Evolutionary conservation across 805 yeast genomes (phyloP), one percentile per base, ranked within the genome.

Genomic region (Kluyveromyces lactis): DNA sequence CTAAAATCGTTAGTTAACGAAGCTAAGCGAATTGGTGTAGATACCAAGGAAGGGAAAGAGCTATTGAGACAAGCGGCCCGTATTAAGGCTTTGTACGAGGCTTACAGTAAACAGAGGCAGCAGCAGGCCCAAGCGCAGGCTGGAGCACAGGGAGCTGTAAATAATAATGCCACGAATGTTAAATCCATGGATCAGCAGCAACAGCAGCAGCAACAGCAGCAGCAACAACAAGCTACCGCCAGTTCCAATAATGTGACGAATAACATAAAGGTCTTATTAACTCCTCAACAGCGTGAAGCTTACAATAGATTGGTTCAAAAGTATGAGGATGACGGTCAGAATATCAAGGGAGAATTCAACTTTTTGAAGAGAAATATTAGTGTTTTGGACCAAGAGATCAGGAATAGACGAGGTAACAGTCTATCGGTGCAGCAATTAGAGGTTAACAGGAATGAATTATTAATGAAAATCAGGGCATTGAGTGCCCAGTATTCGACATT

Each of bases 11-110:
- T 78, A 48, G 69, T 77, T 24, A 75, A 74, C 17, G 72, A 73
- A 48, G 87, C 86, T 1, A 75, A 73, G 49, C 71, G 71, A 13
- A 71, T 79, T 0, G 85, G 86, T 2, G 67, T 68, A 26, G 74
- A 71, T 18, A 70, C 79, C 0, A 77, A 73, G 0, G 75, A 68
- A 42, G 86, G 86, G 15, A 73, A 74, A 48, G 79, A 76, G 45
- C 81, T 80, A 49, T 60, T 75, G 48, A 68, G 67, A 43, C 75
- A 73, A 45, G 86, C 86, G 3, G 77, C 80, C 32, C 72, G 71
- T 40, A 76, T 81, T 46, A 79, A 76, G 54, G 73, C 73, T 33
- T 66, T 81, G 26, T 65, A 81, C 51, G 63, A 78, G 37, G 73
- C 72, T 40, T 76, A 73, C 50, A 73, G 45, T 68, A 71, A 50